Evolutionary conservation across 495 filamentous ascomycete genomes (phyloP), one percentile per base, ranked within the genome.

Genomic region (Sporormia fimetaria): DNA sequence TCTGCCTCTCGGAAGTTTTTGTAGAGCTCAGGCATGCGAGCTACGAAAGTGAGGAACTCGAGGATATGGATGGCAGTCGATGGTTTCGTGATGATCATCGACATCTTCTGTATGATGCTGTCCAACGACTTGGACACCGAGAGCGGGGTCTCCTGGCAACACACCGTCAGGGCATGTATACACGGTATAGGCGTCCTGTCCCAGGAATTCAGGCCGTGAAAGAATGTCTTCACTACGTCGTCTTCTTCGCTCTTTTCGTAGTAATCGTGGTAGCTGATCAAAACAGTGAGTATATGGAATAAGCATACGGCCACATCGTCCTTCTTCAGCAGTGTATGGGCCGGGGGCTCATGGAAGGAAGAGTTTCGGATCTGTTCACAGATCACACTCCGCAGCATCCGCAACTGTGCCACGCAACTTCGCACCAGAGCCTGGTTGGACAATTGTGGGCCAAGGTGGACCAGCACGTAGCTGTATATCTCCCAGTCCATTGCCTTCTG

Each of bases 121-220:
- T 81, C 80, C 36, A 96, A 63, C 18, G 77, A 76, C 53, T 85
- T 93, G 52, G 77, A 80, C 34, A 86, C 77, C 21, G 85, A 84
- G 20, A 74, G 66, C 17, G 87, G 87, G 18, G 94, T 71, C 57
- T 99, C 92, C 54, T 94, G 80, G 54, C 87, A 94, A 61, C 87
- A 96, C 28, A 96, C 76, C 2, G 85, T 81, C 6, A 99, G 67
- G 2, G 87, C 90, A 59, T 96, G 88, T 34, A 99, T 94, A 58
- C 90, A 95, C 33, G 75, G 80, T 53, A 83, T 87, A 18, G 84
- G 82, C 15, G 80, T 87, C 45, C 83, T 73, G 49, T 95, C 88
- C 71, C 81, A 82, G 16, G 76, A 80, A 9, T 81, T 75, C 29
- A 93, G 77, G 6, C 87, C 87, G 36, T 77, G 67, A 53, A 86